A percentile compares a stretch with the other conserved stretches of the same genome.
Conservation (phyloP, 352 stramenopile species). For the Pythium brassicae region DNA sequence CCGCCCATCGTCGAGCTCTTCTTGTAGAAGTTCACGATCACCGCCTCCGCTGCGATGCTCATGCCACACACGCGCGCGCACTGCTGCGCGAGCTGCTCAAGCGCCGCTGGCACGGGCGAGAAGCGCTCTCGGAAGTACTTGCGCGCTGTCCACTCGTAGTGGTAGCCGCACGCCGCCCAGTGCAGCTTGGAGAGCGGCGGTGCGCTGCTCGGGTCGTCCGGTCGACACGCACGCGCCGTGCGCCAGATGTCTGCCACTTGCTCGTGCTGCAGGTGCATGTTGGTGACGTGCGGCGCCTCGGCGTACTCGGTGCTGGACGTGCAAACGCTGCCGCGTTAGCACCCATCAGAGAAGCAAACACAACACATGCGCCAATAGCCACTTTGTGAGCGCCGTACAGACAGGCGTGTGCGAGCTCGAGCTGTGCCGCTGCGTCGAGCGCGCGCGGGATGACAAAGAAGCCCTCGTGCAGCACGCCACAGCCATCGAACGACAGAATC, state of each 20-base stretch:
- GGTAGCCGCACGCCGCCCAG: slow-evolving; percentile 66
- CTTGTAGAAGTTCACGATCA: slow-evolving; percentile 87
- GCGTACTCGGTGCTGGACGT: slow-evolving; percentile 55
- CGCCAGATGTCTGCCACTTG: slow-evolving; percentile 48
- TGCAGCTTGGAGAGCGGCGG: slow-evolving; percentile 58
- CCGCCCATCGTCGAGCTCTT: slow-evolving; percentile 72
- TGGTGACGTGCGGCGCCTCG: slow-evolving; percentile 71
- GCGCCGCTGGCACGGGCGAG: slow-evolving; percentile 42
- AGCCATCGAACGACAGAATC: slow-evolving; percentile 46
- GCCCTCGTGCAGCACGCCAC: slow-evolving; percentile 38
- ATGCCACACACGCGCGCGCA: slow-evolving; percentile 55
- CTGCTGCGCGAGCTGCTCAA: slow-evolving; percentile 32
- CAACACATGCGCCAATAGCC: too few relatives aligned
- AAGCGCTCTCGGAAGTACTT: slow-evolving; percentile 58
- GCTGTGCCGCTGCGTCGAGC: slow-evolving; percentile 39
- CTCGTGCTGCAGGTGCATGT: slow-evolving; percentile 65
- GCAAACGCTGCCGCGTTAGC: neutral
- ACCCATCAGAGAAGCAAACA: too few relatives aligned
- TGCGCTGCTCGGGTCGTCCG: slow-evolving; percentile 31
- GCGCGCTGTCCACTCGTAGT: slow-evolving; percentile 80
- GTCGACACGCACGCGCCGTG: slow-evolving; percentile 31
- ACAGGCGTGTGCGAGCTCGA: slow-evolving; percentile 47
- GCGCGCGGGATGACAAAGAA: slow-evolving; percentile 71
- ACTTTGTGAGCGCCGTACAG: slow-evolving; percentile 30
- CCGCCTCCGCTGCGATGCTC: slow-evolving; percentile 50